phyloP scores from a whole-genome alignment of 2,329 filamentous ascomycete genomes.

The Cladosporium sp. region DNA sequence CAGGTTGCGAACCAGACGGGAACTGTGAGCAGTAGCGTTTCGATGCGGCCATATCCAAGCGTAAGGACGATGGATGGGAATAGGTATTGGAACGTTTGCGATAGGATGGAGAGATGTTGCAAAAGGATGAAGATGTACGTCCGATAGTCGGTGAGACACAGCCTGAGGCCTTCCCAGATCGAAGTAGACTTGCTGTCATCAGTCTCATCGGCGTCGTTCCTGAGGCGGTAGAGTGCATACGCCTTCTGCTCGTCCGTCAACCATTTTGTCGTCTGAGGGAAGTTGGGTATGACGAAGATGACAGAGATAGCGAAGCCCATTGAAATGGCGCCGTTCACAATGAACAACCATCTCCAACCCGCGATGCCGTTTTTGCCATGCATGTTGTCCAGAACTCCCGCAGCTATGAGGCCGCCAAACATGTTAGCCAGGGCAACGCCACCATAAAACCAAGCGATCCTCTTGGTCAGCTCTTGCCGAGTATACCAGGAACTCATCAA shows the following conservation, averaged over 20 bases:
- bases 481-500: constrained; percentile 50
- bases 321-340: constrained; percentile 33
- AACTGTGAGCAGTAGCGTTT: constrained; percentile 55
- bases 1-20: constrained; percentile 55
- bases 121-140: constrained; percentile 53
- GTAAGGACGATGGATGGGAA: constrained; percentile 62
- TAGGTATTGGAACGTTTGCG: constrained; percentile 61
- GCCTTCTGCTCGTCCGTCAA: constrained; percentile 49
- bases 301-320: constrained; percentile 17
- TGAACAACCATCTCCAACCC: constrained; percentile 41
- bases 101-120: constrained; percentile 50
- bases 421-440: constrained; percentile 41
- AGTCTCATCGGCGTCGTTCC: constrained; percentile 46
- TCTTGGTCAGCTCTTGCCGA: constrained; percentile 36
- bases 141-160: constrained; percentile 47
- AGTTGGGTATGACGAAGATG: constrained; percentile 43
- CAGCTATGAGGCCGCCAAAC: constrained; percentile 49
- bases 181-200: constrained; percentile 37
- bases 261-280: constrained; percentile 52
- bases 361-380: constrained; percentile 34
- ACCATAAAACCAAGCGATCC: constrained; percentile 23
- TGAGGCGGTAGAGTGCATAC: constrained; percentile 51
- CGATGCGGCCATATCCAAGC: constrained; percentile 53
- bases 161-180: constrained; percentile 44
- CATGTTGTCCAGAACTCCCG: constrained; percentile 40